Percentiles rank a stretch among this genome's conserved stretches.
Evolutionary conservation across 2,329 filamentous ascomycete species (phyloP).

Genomic region (Arthroderma uncinatum): DNA sequence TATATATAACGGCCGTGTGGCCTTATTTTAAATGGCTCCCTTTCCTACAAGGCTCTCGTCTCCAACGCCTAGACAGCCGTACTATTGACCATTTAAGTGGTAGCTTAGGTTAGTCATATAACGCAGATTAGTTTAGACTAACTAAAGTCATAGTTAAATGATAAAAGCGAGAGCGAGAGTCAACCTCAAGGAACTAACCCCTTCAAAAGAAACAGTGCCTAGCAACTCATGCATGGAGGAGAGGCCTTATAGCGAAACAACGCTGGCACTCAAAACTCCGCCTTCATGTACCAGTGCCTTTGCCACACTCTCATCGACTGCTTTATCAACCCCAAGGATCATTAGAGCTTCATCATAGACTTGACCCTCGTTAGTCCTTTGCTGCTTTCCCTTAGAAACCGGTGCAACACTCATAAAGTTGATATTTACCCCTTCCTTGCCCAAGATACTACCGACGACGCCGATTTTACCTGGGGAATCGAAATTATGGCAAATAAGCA

Average conservation of each 20-base stretch:
- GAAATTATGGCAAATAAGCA: slow-evolving; percentile 72
- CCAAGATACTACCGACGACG: slow-evolving; percentile 60
- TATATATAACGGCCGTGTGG: too few relatives aligned
- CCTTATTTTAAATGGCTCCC: too few relatives aligned
- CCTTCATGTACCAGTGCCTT: slow-evolving; percentile 39
- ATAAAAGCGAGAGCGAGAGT: too few relatives aligned
- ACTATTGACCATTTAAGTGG: too few relatives aligned
- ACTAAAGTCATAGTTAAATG: too few relatives aligned
- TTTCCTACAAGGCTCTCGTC: too few relatives aligned
- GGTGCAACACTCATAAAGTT: slow-evolving; percentile 65
- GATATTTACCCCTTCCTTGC: slow-evolving; percentile 63
- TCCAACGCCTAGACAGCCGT: too few relatives aligned
- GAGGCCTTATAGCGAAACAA: slow-evolving; percentile 36
- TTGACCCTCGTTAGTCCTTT: neutral
- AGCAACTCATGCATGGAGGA: too few relatives aligned
- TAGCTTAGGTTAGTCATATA: too few relatives aligned
- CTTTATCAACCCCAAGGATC: slow-evolving; percentile 64
- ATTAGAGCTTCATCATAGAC: slow-evolving; percentile 57
- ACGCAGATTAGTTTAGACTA: too few relatives aligned
- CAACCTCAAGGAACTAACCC: too few relatives aligned
- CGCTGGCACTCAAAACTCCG: slow-evolving; percentile 44
- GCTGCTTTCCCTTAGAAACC: slow-evolving; percentile 15
- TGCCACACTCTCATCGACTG: slow-evolving; percentile 48
- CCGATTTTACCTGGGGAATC: slow-evolving; percentile 76
- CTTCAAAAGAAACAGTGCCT: too few relatives aligned